Evolutionary conservation across 805 yeast genomes (phyloP), one percentile per base, ranked within the genome.

Genomic region (Nematodospora valgi): DNA sequence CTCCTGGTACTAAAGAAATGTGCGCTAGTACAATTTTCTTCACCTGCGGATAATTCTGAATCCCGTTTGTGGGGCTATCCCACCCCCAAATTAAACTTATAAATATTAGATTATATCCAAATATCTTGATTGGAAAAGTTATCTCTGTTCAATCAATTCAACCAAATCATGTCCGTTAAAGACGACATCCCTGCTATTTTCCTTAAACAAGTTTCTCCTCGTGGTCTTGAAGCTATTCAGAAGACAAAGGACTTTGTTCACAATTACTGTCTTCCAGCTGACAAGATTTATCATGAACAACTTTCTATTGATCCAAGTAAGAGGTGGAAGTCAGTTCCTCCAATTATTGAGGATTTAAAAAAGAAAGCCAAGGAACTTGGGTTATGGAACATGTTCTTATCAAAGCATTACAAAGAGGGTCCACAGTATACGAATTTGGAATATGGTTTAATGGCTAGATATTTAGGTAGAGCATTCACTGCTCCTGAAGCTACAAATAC

Each of bases 361-460:
- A 50, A 38, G 3, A 73, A 73, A 46, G 82, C 84, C 6, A 60
- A 59, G 39, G 58, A 59, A 31, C 56, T 68, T 38, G 82, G 82
- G 0, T 59, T 79, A 12, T 78, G 82, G 83, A 79, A 78, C 52
- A 52, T 79, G 62, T 78, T 78, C 44, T 54, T 76, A 44, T 69
- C 76, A 23, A 62, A 64, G 28, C 68, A 49, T 49, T 75, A 67
- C 48, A 39, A 53, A 14, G 70, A 74, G 39, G 77, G 80, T 19
- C 76, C 82, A 3, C 81, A 80, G 5, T 78, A 51, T 54, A 63
- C 81, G 31, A 78, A 78, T 51, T 54, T 78, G 44, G 85, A 79
- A 48, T 79, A 79, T 47, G 85, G 80, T 0, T 52, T 79, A 35
- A 76, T 79, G 82, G 81, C 82, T 2, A 74, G 70, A 49, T 74